Evolutionary conservation across 2,329 filamentous ascomycete genomes (phyloP).

Genomic region (Cladosporium sp.): DNA sequence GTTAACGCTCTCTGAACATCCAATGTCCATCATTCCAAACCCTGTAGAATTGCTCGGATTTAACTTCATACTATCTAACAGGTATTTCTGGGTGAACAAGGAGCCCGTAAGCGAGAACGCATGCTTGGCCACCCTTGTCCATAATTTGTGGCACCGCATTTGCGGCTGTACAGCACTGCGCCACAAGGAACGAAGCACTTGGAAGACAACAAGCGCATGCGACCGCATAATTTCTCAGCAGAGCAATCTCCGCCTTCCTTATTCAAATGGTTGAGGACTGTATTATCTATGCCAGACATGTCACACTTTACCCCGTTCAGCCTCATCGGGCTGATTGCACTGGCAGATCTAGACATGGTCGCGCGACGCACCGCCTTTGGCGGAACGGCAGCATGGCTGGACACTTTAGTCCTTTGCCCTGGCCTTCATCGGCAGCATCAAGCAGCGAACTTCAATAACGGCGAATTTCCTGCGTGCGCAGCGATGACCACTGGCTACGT

Average conservation of each 20-base stretch:
- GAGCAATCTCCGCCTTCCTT: too few relatives aligned
- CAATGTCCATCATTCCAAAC: too few relatives aligned
- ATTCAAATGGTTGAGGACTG: not conserved
- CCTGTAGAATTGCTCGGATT: too few relatives aligned
- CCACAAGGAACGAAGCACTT: too few relatives aligned
- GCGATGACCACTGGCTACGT: constrained; percentile 47
- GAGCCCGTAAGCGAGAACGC: too few relatives aligned
- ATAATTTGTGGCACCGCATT: too few relatives aligned
- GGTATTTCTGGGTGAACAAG: too few relatives aligned
- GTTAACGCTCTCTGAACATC: too few relatives aligned
- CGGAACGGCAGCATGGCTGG: constrained; percentile 58
- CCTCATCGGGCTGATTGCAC: constrained; percentile 53
- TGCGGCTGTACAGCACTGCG: too few relatives aligned
- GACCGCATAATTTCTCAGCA: not conserved
- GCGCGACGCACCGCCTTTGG: constrained; percentile 57
- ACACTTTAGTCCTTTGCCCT: constrained; percentile 59
- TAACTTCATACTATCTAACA: too few relatives aligned
- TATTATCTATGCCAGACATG: not conserved
- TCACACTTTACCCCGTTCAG: not conserved
- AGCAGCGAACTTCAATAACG: constrained; percentile 51
- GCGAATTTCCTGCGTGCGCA: constrained; percentile 44
- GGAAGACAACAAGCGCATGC: too few relatives aligned
- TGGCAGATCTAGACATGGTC: constrained; percentile 60
- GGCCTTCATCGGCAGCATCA: constrained; percentile 63
- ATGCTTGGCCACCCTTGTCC: too few relatives aligned